Evolutionary conservation across 192 early-diverging fungal species (phyloP).

Genomic region (Phycomyces blakesleeanus): DNA sequence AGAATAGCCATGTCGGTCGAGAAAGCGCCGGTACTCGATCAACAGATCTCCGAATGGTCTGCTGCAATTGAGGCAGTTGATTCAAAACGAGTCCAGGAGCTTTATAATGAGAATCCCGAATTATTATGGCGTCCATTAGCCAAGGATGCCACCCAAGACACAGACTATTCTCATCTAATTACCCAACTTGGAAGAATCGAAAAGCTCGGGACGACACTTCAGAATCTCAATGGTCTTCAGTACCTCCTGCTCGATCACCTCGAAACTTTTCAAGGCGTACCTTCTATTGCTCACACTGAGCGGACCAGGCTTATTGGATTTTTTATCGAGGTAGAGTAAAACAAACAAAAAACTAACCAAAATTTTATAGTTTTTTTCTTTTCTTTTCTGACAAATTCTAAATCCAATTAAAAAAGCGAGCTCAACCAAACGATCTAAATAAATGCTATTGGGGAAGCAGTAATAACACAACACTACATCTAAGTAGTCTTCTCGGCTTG

Average conservation of each 20-base stretch:
- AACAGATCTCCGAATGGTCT: conserved; percentile 6
- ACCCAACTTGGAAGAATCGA: conserved; percentile 2
- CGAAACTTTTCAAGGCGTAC: not conserved
- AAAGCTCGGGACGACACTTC: conserved; percentile 5
- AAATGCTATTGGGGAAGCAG: not conserved
- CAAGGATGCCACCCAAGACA: conserved; percentile 1
- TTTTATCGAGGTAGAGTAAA: conserved; percentile 14
- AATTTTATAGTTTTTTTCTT: not conserved
- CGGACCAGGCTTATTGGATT: conserved; percentile 13
- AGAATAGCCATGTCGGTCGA: not conserved
- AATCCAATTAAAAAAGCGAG: conserved; percentile 1
- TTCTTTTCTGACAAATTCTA: too few species aligned
- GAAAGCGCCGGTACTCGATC: not conserved
- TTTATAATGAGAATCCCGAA: conserved; percentile 6
- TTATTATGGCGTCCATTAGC: conserved; percentile 14
- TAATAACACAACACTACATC: not conserved
- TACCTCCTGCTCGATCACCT: conserved; percentile 9
- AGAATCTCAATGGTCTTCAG: conserved; percentile 9
- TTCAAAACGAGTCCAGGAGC: conserved; percentile 1
- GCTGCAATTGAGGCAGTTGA: conserved; percentile 13
- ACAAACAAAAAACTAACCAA: conserved; percentile 2
- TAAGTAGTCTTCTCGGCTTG: not conserved
- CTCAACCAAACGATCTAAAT: not conserved
- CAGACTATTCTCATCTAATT: conserved; percentile 14
- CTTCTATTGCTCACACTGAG: conserved; percentile 3